Conservation (phyloP, 257 asterid species). For the Pogostemon cablin region DNA sequence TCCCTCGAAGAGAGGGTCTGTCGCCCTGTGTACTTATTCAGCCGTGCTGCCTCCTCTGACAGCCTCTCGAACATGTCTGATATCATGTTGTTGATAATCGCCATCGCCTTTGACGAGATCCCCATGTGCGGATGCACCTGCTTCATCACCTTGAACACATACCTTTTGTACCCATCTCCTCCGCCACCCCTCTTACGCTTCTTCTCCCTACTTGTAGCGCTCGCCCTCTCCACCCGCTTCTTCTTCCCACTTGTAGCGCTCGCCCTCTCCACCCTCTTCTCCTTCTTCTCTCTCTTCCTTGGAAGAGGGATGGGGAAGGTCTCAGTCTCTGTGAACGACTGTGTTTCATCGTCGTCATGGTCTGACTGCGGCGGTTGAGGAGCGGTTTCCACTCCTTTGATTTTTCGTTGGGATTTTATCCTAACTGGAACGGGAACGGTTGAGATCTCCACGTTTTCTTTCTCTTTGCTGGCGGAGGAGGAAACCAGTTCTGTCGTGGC, state of each 20-base stretch:
- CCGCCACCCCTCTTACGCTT: conserved; percentile 48
- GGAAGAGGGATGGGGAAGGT: conserved; percentile 41
- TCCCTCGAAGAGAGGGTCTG: conserved; percentile 71
- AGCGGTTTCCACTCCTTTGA: conserved; percentile 3
- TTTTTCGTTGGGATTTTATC: conserved; percentile 6
- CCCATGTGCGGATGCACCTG: conserved; percentile 91
- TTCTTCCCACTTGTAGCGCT: neutral
- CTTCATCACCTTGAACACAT: conserved; percentile 72
- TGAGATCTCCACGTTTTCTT: conserved; percentile 37
- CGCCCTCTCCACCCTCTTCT: conserved; percentile 1
- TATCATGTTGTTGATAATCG: conserved; percentile 66
- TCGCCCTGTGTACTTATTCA: conserved; percentile 46
- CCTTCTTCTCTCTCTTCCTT: conserved; percentile 8
- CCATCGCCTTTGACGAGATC: conserved; percentile 74
- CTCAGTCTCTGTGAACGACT: conserved; percentile 32
- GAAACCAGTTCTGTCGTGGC: conserved; percentile 35
- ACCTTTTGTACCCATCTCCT: conserved; percentile 57
- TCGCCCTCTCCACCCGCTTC: neutral
- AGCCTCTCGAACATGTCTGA: conserved; percentile 76
- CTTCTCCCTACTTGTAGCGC: conserved; percentile 8
- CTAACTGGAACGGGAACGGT: conserved; percentile 27
- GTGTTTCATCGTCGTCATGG: conserved; percentile 36
- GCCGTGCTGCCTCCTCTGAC: conserved; percentile 65
- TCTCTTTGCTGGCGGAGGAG: conserved; percentile 37
- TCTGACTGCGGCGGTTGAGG: conserved; percentile 31